Evolutionary conservation across 2,329 filamentous ascomycete genomes (phyloP).

Genomic region (Trichophyton mentagrophytes): DNA sequence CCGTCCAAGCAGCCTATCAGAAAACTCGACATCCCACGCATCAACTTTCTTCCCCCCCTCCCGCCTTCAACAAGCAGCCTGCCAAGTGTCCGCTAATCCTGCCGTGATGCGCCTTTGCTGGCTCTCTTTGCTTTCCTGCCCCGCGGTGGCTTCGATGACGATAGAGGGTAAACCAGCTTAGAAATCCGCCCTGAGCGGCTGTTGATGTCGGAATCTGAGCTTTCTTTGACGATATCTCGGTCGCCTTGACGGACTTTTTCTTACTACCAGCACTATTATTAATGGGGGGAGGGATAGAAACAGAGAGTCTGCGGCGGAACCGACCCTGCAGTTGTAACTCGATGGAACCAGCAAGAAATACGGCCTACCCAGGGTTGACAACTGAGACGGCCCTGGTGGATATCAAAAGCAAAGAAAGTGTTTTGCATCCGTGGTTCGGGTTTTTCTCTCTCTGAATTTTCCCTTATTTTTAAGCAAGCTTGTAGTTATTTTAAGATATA

Average conservation of each 20-base stretch:
- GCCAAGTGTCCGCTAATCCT: background rate
- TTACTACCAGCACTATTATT: too few relatives aligned
- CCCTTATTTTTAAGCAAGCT: background rate
- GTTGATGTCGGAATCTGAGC: too few relatives aligned
- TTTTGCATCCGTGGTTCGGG: background rate
- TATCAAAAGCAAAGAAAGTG: too few relatives aligned
- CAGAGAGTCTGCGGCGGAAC: too few relatives aligned
- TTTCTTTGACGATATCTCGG: too few relatives aligned
- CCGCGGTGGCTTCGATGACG: background rate
- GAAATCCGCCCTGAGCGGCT: background rate
- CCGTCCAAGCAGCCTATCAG: background rate
- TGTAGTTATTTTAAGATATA: background rate
- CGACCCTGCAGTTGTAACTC: too few relatives aligned
- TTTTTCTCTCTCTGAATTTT: background rate
- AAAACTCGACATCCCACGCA: background rate
- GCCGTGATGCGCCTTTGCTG: background rate
- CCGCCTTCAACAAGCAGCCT: background rate
- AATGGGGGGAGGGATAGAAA: too few relatives aligned
- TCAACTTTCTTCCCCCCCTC: background rate
- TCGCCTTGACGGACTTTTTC: too few relatives aligned
- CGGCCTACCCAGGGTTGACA: background rate
- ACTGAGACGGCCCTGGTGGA: too few relatives aligned
- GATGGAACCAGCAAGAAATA: background rate
- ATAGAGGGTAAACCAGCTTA: background rate
- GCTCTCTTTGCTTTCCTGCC: background rate